These are phyloP conservation scores for Xylaria acuta DNA, from an alignment of 495 filamentous ascomycete species.

Conservation along the genomic window DNA sequence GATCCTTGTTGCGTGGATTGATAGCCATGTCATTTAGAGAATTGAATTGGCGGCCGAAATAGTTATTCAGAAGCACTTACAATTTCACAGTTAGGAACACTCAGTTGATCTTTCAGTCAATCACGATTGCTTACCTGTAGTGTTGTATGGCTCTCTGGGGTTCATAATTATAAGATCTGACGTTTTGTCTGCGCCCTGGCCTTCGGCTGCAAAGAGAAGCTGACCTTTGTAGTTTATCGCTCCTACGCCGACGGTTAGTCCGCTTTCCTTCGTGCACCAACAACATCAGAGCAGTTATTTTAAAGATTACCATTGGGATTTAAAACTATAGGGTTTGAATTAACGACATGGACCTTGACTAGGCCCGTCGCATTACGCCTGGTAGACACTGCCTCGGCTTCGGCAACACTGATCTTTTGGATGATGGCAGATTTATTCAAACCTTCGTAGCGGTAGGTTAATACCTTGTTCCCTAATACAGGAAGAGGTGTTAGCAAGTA, in stretches of 20 bases:
- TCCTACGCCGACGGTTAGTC: constrained; percentile 38
- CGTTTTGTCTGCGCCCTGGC: constrained; percentile 51
- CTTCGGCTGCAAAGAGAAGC: constrained; percentile 54
- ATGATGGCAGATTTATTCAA: constrained; percentile 58
- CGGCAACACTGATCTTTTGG: constrained; percentile 54
- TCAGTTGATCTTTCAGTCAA: too few species aligned
- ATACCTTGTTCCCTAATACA: neutral
- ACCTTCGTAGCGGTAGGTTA: constrained; percentile 25
- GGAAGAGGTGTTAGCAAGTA: neutral
- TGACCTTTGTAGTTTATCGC: constrained; percentile 55
- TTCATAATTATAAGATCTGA: constrained; percentile 55
- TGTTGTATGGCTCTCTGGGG: constrained; percentile 56
- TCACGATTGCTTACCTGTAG: constrained; percentile 38
- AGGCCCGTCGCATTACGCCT: constrained; percentile 49
- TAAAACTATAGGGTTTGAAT: constrained; percentile 46
- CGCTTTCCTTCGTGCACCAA: neutral
- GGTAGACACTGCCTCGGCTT: constrained; percentile 47
- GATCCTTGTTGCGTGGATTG: constrained; percentile 55
- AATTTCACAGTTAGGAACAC: neutral
- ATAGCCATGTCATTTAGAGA: constrained; percentile 65
- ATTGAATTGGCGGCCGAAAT: constrained; percentile 65
- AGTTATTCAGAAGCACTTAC: constrained; percentile 56
- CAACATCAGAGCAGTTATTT: too few species aligned
- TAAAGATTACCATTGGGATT: constrained; percentile 56
- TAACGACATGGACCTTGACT: constrained; percentile 47